These are phyloP conservation scores for Diaporthe sp. DNA, from an alignment of 2,329 filamentous ascomycete species.

Conservation along the genomic window DNA sequence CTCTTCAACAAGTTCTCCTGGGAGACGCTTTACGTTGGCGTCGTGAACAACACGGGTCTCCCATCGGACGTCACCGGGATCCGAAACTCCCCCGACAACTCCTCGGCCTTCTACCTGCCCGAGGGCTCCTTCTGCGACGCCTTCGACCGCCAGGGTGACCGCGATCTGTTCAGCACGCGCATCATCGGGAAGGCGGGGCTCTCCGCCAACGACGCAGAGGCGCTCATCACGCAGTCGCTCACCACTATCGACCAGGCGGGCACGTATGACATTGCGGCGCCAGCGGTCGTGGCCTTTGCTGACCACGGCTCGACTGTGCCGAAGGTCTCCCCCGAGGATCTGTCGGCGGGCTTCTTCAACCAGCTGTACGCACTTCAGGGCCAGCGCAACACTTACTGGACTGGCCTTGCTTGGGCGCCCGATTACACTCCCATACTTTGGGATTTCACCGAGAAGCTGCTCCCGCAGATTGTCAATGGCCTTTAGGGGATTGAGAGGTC, in stretches of 20 bases:
- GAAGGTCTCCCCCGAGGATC: conserved; percentile 11
- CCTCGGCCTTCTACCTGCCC: conserved; percentile 15
- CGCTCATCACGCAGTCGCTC: conserved; percentile 14
- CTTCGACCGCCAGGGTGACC: conserved; percentile 22
- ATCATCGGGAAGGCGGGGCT: conserved; percentile 17
- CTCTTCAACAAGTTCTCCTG: conserved; percentile 41
- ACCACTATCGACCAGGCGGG: conserved; percentile 15
- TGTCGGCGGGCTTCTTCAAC: conserved; percentile 28
- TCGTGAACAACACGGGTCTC: conserved; percentile 23
- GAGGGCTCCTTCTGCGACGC: conserved; percentile 33
- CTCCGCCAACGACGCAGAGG: neutral
- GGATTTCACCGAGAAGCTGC: conserved; percentile 29
- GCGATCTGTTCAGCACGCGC: conserved; percentile 12
- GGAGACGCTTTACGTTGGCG: conserved; percentile 32
- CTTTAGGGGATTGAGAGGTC: neutral
- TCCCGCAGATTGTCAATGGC: conserved; percentile 13
- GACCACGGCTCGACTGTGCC: conserved; percentile 27
- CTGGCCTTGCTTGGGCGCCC: conserved; percentile 22
- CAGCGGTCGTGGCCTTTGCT: conserved; percentile 21
- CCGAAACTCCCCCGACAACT: conserved; percentile 23
- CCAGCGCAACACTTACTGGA: conserved; percentile 29
- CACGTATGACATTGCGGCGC: conserved; percentile 15
- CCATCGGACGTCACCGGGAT: conserved; percentile 25
- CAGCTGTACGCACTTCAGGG: conserved; percentile 28
- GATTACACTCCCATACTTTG: conserved; percentile 33